phyloP scores from a whole-genome alignment of 1,284 basidiomycete genomes.

The Malassezia psittaci region DNA sequence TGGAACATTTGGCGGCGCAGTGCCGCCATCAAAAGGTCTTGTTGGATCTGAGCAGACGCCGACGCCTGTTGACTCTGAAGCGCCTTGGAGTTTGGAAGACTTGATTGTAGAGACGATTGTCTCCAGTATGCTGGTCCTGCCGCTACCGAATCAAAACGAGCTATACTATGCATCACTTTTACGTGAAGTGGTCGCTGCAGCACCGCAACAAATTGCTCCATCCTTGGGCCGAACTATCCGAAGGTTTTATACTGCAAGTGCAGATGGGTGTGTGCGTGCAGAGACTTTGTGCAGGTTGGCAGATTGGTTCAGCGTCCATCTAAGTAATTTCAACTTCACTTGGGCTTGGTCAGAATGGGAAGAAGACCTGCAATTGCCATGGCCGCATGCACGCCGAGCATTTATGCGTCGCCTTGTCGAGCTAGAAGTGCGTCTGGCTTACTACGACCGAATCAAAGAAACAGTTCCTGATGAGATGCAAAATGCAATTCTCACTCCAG shows the following conservation, averaged over 20 bases:
- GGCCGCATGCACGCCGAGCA: slow-evolving; percentile 66
- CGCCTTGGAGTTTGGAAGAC: slow-evolving; percentile 35
- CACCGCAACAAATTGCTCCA: slow-evolving; percentile 81
- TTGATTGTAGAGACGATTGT: slow-evolving; percentile 57
- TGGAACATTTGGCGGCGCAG: slow-evolving; percentile 57
- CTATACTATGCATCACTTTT: slow-evolving; percentile 76
- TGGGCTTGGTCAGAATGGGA: slow-evolving; percentile 99
- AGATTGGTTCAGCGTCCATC: slow-evolving; percentile 91
- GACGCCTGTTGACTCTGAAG: slow-evolving; percentile 25
- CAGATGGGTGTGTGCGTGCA: slow-evolving; percentile 57
- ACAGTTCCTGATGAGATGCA: slow-evolving; percentile 70
- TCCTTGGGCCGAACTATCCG: slow-evolving; percentile 91
- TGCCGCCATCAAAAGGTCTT: slow-evolving; percentile 25
- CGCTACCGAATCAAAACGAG: slow-evolving; percentile 64
- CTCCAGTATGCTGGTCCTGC: slow-evolving; percentile 65
- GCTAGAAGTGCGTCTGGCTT: slow-evolving; percentile 80
- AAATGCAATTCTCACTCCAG: slow-evolving; percentile 59
- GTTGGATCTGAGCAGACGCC: slow-evolving; percentile 30
- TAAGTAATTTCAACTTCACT: slow-evolving; percentile 93
- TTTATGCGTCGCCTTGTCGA: slow-evolving; percentile 83
- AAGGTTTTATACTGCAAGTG: slow-evolving; percentile 58
- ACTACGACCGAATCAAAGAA: slow-evolving; percentile 82
- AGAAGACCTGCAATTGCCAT: slow-evolving; percentile 64
- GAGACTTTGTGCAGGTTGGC: slow-evolving; percentile 70
- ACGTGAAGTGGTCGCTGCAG: slow-evolving; percentile 84